Evolutionary conservation across 345 rosid species (phyloP).

Genomic region (Noccaea bulbosa): DNA sequence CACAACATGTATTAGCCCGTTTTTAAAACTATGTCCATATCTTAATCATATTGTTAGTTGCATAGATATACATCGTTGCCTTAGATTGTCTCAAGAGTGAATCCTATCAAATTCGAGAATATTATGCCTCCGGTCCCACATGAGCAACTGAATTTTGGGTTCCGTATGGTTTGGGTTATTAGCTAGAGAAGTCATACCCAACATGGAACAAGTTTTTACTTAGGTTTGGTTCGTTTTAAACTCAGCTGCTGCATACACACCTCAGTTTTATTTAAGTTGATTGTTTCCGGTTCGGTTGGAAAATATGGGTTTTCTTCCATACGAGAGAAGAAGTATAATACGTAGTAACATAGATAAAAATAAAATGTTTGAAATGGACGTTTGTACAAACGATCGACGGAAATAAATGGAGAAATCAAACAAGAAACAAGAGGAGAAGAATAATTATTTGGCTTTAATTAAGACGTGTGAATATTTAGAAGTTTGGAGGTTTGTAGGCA

Average conservation of each 20-base stretch:
- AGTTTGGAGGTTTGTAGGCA: slow-evolving; percentile 42
- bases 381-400: neutral
- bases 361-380: neutral
- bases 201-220: no score
- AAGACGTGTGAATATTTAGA: neutral
- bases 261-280: no score
- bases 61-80: neutral
- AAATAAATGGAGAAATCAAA: neutral
- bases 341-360: no score
- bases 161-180: neutral
- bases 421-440: neutral
- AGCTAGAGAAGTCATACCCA: no score
- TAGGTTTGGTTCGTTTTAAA: neutral
- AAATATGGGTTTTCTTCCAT: neutral
- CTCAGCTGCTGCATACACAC: no score
- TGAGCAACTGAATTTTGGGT: neutral
- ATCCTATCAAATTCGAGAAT: neutral
- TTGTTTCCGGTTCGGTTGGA: slow-evolving; percentile 6
- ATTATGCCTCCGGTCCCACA: neutral
- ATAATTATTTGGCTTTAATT: neutral
- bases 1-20: neutral
- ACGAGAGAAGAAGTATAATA: neutral
- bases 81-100: neutral
- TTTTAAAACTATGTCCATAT: slow-evolving; percentile 15
- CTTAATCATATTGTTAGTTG: slow-evolving; percentile 2